Evolutionary conservation across 441 rosid species (phyloP), one percentile per base, ranked within the genome.

Genomic region (Kokia cookei): DNA sequence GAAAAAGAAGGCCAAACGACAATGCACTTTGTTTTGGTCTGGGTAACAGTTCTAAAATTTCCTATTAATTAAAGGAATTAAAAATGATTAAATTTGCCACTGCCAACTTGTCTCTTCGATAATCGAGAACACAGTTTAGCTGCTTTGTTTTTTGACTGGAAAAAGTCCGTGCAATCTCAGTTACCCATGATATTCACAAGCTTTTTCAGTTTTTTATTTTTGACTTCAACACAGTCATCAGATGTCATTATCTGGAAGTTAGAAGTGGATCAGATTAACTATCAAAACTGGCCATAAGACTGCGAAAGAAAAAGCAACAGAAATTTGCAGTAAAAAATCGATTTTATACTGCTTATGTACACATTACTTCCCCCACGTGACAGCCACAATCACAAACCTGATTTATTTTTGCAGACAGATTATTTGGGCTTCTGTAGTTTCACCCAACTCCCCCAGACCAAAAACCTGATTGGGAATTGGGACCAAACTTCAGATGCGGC

Each of bases 211-310:
- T 48, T 7, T 69, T 48, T 17, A 2, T 64, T 5, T 60, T 60
- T 64, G n/a, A 42, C 51, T 64, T 42, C n/a, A 29, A 62, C 35
- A 15, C 19, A 32, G n/a, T n/a, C 47, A 22, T 37, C 73, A 54
- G 63, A 69, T 11, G 73, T 19, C 63, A 69, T 35, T 37, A 35
- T 35, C 50, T 69, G 62, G 73, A 10, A 50, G 59, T 68, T 50
- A 32, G 50, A 35, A 69, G 12, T 35, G 63, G 11, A 54, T 55
- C 17, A 54, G 8, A 53, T 35, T 32, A 29, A 69, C 24, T 8
- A 15, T 35, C 13, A 32, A 69, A 53, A 48, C 37, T 29, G 42
- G 19, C 10, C 6, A 9, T 51, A 6, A 14, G 47, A 27, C 43
- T 32, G 5, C 32, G 60, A 51, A 51, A 50, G 17, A 51, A n/a